These are phyloP conservation scores for Aspergillus ostianus DNA, from an alignment of 495 filamentous ascomycete species.

Conservation along the genomic window DNA sequence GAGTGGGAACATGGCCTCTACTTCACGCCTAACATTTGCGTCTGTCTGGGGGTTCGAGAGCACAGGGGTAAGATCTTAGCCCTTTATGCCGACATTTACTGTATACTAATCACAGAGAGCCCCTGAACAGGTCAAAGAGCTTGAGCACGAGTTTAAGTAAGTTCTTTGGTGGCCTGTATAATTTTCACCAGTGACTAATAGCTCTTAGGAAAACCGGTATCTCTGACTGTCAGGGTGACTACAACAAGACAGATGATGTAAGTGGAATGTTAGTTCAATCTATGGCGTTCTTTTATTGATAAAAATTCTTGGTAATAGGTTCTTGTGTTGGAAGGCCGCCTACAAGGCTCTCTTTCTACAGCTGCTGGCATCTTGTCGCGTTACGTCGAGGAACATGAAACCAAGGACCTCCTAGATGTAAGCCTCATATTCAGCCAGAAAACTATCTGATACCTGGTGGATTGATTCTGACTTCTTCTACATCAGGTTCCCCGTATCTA, in stretches of 20 bases:
- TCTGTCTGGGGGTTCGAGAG: constrained; percentile 28
- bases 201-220: constrained; percentile 9
- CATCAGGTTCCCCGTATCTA: constrained; percentile 22
- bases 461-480: background rate
- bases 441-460: background rate
- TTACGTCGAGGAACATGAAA: constrained; percentile 23
- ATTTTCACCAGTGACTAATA: constrained; percentile 1
- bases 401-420: constrained; percentile 31
- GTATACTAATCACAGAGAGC: background rate
- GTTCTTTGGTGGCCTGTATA: background rate
- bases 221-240: constrained; percentile 16
- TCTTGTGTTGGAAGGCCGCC: constrained; percentile 19
- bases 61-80: constrained; percentile 18
- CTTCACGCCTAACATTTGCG: constrained; percentile 20
- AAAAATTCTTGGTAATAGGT: constrained; percentile 12
- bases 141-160: constrained; percentile 17
- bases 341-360: background rate
- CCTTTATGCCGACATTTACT: background rate
- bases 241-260: constrained; percentile 17
- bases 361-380: constrained; percentile 11
- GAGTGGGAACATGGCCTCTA: constrained; percentile 12
- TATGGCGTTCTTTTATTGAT: background rate
- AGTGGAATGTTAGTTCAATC: background rate
- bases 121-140: constrained; percentile 20
- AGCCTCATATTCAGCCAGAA: background rate